A percentile compares a stretch with the other conserved stretches of the same genome.
Conservation (phyloP, 2,329 filamentous ascomycete genomes). For the Gaeumannomyces sp. region DNA sequence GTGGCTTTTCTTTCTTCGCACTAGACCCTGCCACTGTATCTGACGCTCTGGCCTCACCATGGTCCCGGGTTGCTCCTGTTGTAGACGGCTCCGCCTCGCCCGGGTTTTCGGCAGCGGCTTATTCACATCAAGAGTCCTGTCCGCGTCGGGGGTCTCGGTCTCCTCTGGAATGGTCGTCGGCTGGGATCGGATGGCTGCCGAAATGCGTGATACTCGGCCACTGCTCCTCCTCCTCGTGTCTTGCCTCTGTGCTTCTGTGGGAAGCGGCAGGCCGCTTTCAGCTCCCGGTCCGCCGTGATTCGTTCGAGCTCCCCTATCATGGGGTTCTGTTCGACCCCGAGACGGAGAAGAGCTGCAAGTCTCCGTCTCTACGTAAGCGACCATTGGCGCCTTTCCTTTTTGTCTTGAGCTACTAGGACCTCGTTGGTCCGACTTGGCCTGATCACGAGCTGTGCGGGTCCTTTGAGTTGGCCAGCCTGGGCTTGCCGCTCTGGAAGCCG, state of each 20-base stretch:
- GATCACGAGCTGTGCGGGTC: not conserved
- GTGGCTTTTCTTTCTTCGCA: not conserved
- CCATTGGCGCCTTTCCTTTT: not conserved
- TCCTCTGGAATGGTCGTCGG: slow-evolving; percentile 6
- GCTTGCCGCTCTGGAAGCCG: not conserved
- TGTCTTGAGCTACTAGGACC: not conserved
- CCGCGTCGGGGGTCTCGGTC: not conserved
- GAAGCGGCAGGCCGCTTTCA: not conserved
- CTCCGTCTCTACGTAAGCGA: not conserved
- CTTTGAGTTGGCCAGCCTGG: not conserved
- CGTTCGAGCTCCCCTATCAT: not conserved
- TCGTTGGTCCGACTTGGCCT: not conserved
- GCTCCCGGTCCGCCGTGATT: not conserved
- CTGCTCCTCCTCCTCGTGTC: not conserved
- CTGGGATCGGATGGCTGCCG: not conserved
- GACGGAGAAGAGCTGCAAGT: not conserved
- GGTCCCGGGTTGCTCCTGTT: not conserved
- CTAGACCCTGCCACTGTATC: not conserved
- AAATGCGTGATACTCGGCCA: not conserved
- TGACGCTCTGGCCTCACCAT: not conserved
- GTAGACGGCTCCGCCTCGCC: not conserved
- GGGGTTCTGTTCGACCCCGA: not conserved
- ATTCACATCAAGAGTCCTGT: not conserved
- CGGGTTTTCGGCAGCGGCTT: slow-evolving; percentile 9
- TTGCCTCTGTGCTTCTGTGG: not conserved